A percentile compares a stretch with the other conserved stretches of the same genome.
Conservation (phyloP, 768 basidiomycete genomes). For the Podaxis sp. region DNA sequence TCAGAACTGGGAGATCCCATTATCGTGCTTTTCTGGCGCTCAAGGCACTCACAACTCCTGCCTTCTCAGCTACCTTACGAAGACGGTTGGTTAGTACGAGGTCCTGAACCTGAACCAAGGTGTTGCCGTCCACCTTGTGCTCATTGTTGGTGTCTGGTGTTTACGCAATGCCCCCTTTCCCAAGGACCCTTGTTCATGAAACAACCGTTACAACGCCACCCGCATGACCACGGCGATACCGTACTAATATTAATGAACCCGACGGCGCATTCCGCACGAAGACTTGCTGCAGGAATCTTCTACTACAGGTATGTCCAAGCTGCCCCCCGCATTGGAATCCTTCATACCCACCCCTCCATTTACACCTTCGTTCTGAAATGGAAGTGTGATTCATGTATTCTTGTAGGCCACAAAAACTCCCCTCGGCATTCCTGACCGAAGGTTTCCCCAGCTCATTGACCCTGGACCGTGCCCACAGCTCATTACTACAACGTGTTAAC, state of each 20-base stretch:
- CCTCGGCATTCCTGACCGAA: neutral
- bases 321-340: neutral
- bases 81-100: neutral
- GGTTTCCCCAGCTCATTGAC: neutral
- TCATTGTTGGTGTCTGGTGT: neutral
- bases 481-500: conserved; percentile 7
- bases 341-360: neutral
- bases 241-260: conserved; percentile 18
- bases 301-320: neutral
- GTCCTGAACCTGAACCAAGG: neutral
- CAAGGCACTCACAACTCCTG: neutral
- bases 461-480: neutral
- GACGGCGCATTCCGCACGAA: neutral
- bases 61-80: neutral
- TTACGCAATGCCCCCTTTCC: neutral
- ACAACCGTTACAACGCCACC: conserved; percentile 5
- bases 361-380: neutral
- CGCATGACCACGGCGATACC: conserved; percentile 14
- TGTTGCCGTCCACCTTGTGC: neutral
- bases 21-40: neutral
- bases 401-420: neutral
- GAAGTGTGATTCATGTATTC: neutral
- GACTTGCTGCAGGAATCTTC: neutral
- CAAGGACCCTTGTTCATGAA: neutral
- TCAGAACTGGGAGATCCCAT: neutral